Conservation (phyloP, 2,329 filamentous ascomycete species). For the Pseudogymnoascus sp. region DNA sequence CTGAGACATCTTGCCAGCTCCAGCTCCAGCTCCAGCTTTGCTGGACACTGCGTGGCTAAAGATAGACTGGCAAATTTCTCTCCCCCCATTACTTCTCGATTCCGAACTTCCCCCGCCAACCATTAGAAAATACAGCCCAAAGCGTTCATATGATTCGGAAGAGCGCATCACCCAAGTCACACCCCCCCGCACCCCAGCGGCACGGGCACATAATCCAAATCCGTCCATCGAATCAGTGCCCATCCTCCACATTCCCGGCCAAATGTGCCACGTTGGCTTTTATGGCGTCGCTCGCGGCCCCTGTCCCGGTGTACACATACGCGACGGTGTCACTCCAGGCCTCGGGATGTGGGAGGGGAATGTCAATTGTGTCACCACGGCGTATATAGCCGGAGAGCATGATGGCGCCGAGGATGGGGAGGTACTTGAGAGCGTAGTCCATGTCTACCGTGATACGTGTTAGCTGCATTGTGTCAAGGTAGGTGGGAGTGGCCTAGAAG, state of each 20-base stretch:
- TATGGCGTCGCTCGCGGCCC: conserved; percentile 38
- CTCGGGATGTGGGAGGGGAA: conserved; percentile 49
- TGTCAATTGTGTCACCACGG: conserved; percentile 46
- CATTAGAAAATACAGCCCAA: not conserved
- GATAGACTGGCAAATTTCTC: not conserved
- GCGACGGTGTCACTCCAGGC: conserved; percentile 48
- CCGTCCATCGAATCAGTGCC: not conserved
- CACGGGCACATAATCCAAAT: not conserved
- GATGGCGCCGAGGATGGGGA: conserved; percentile 47
- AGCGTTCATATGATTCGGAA: not conserved
- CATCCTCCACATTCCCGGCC: conserved; percentile 36
- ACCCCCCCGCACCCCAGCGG: not conserved
- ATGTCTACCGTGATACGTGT: conserved; percentile 32
- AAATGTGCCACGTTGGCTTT: conserved; percentile 47
- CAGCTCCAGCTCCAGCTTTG: not conserved
- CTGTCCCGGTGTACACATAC: conserved; percentile 46
- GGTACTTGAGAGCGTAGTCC: conserved; percentile 38
- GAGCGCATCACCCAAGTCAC: not conserved
- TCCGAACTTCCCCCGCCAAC: not conserved
- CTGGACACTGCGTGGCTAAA: not conserved
- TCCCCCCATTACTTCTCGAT: not conserved
- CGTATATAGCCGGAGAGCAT: conserved; percentile 46
- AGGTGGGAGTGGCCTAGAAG: conserved; percentile 10
- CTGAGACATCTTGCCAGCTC: not conserved
- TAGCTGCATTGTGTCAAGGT: not conserved